Conservation (phyloP, 1,284 basidiomycete species). For the Austropuccinia psidii region DNA sequence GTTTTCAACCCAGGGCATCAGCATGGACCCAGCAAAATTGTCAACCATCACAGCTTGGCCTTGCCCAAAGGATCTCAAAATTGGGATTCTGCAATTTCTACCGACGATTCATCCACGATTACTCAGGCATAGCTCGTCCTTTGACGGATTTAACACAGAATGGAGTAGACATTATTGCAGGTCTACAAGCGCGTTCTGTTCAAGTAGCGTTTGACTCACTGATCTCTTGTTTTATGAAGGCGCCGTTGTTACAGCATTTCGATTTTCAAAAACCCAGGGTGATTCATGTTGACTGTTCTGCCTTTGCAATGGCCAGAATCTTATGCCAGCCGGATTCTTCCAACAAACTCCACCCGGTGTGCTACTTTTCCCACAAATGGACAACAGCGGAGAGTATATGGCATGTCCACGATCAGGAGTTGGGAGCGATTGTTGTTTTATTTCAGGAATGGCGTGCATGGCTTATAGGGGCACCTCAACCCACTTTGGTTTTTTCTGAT, state of each 20-base stretch:
- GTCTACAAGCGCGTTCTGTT: too few relatives aligned
- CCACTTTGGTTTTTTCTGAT: neutral
- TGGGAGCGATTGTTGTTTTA: neutral
- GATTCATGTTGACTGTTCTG: neutral
- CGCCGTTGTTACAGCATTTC: neutral
- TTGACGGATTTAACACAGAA: neutral
- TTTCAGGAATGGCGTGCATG: slow-evolving; percentile 21
- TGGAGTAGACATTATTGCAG: too few relatives aligned
- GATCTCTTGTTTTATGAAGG: neutral
- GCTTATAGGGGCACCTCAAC: neutral
- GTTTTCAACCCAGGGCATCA: neutral
- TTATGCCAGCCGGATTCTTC: neutral
- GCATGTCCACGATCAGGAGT: neutral
- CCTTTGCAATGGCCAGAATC: neutral
- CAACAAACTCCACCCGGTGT: neutral
- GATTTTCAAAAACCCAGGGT: neutral
- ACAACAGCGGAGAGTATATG: neutral
- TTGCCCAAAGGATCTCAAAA: neutral
- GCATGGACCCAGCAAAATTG: slow-evolving; percentile 7
- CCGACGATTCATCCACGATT: neutral
- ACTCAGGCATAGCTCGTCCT: neutral
- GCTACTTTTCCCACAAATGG: neutral
- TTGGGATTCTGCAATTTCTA: slow-evolving; percentile 25
- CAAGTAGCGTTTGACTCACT: too few relatives aligned
- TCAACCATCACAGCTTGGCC: slow-evolving; percentile 18